Evolutionary conservation across 352 stramenopile species (phyloP), one percentile per base, ranked within the genome.

Genomic region (Bremia lactucae): DNA sequence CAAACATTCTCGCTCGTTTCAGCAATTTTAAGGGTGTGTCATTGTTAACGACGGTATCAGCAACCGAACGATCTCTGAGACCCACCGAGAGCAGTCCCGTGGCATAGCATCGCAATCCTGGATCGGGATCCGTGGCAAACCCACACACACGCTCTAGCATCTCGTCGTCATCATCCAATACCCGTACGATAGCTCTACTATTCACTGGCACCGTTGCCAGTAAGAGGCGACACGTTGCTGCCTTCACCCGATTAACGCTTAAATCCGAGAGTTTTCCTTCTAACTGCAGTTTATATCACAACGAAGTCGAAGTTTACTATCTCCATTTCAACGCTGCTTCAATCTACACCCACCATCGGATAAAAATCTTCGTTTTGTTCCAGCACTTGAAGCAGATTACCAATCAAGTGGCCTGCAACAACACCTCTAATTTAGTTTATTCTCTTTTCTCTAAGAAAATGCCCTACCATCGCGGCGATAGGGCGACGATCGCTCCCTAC

Each of bases 331-430:
- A 41, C 13, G 29, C 23, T 42, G 36, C 43, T 46, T 52, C 10
- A 49, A 55, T 15, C 18, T 29, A 1, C 10, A 18, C 19, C 20
- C 51, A 88, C 76, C 69, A 83, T 77, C 1, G 71, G 47, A 45
- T 92, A 92, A 29, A 92, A 92, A 7, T 89, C 76, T 31, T 86
- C 73, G 26, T 82, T 76, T 33, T 88, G 66, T 23, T 87, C 79
- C n/a, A 92, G 53, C n/a, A 81, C 58, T 15, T 77, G 74, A 28
- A 89, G 52, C 18, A 92, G 33, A 45, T 76, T 76, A 11, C 79
- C 79, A 46, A 92, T 87, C 44, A 88, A 55, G 25, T 92, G 73
- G 6, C 75, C 75, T 85, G 19, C 21, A 46, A 22, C 28, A 37
- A 21, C 13, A 42, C 18, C 35, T 11, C 46, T 16, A 24, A 9